phyloP scores from a whole-genome alignment of 371 early-diverging fungal species.

The Mortierella sp. region DNA sequence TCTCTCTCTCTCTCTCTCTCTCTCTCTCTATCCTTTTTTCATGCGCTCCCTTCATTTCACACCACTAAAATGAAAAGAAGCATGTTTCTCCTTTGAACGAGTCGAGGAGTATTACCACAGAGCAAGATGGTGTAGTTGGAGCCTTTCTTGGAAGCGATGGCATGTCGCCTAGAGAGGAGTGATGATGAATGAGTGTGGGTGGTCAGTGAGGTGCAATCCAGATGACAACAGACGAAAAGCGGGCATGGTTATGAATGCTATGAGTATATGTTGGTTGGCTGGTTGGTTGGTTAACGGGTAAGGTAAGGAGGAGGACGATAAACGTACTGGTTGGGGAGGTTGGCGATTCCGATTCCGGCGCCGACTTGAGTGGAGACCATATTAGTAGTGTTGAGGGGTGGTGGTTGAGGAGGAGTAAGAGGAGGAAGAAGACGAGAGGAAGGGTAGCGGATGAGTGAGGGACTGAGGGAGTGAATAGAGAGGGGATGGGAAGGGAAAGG shows the following conservation, averaged over 20 bases:
- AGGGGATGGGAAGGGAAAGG: not conserved
- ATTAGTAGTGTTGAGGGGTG: not conserved
- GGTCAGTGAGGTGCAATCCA: not conserved
- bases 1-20: not conserved
- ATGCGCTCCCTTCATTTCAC: not conserved
- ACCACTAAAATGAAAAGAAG: not conserved
- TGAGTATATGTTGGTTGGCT: not conserved
- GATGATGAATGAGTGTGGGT: not conserved
- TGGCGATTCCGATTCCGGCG: slow-evolving; percentile 95
- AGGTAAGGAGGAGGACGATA: not conserved
- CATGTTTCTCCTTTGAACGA: not conserved
- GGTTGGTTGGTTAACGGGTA: not conserved
- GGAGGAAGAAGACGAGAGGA: not conserved
- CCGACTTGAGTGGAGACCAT: slow-evolving; percentile 69
- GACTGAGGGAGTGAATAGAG: not conserved
- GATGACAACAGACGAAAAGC: not conserved
- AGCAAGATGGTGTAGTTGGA: slow-evolving; percentile 10
- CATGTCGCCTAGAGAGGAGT: not conserved
- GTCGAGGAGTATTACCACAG: slow-evolving; percentile 4
- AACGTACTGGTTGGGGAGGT: slow-evolving; percentile 93
- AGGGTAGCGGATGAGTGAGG: not conserved
- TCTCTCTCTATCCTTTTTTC: not conserved
- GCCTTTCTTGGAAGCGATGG: slow-evolving; percentile 1
- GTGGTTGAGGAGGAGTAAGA: not conserved
- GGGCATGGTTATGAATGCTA: not conserved